A percentile compares a stretch with the other conserved stretches of the same genome.
phyloP scores from a whole-genome alignment of 2,329 filamentous ascomycete species.

The Fusarium sp. region DNA sequence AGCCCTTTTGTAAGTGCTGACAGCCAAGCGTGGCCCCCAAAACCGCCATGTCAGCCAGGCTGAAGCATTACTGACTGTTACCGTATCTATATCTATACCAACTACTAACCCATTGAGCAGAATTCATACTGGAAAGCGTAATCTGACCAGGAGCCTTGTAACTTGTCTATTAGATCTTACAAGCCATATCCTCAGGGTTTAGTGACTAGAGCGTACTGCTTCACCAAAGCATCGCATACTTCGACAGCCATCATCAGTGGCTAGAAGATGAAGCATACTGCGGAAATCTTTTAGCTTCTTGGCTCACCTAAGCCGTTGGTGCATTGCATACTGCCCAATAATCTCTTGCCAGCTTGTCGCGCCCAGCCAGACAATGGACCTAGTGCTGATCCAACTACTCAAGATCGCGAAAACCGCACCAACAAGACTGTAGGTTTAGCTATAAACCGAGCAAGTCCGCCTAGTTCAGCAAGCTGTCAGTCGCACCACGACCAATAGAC shows the following conservation, averaged over 20 bases:
- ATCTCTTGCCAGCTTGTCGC: slow-evolving; percentile 10
- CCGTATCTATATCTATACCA: too few relatives aligned
- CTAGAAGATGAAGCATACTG: not conserved
- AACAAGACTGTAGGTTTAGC: not conserved
- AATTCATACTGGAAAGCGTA: too few relatives aligned
- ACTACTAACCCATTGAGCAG: too few relatives aligned
- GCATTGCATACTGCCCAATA: slow-evolving; percentile 9
- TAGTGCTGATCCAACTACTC: slow-evolving; percentile 19
- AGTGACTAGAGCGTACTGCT: not conserved
- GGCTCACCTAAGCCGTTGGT: not conserved
- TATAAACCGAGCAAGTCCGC: not conserved
- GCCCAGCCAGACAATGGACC: not conserved
- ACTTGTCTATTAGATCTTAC: too few relatives aligned
- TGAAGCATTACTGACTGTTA: too few relatives aligned
- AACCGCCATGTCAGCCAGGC: slow-evolving; percentile 8
- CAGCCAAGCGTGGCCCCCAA: slow-evolving; percentile 10
- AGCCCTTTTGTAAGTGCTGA: slow-evolving; percentile 14
- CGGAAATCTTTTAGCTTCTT: too few relatives aligned
- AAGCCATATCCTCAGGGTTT: too few relatives aligned
- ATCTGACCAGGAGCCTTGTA: too few relatives aligned
- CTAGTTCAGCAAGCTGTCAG: not conserved
- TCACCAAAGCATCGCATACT: too few relatives aligned
- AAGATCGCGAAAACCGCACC: not conserved
- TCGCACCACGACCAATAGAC: too few relatives aligned
- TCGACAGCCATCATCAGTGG: too few relatives aligned